phyloP scores from a whole-genome alignment of 176 grass and related monocot genomes.

The Musa schizocarpa region DNA sequence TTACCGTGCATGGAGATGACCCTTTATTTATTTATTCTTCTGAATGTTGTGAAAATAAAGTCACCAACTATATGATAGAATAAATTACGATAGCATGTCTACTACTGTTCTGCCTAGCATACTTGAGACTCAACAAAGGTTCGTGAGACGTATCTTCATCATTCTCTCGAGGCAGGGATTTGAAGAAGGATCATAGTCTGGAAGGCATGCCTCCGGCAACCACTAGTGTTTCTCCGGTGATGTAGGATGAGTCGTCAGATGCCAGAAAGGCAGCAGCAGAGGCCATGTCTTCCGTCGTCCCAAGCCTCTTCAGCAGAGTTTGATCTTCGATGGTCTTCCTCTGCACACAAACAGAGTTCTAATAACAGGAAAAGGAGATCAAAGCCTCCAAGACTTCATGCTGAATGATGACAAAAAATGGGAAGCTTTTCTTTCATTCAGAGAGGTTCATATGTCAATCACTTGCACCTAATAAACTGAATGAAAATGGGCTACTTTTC shows the following conservation, averaged over 20 bases:
- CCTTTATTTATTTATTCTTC: too few relatives aligned
- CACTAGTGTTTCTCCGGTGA: constrained; percentile 85
- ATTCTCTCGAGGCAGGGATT: background rate
- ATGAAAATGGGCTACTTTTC: background rate
- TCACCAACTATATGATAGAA: too few relatives aligned
- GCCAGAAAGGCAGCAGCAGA: constrained; percentile 61
- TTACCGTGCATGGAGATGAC: too few relatives aligned
- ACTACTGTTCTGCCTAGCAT: too few relatives aligned
- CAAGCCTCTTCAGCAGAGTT: constrained; percentile 64
- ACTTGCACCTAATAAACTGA: background rate
- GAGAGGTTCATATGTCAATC: background rate
- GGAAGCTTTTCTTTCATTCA: background rate
- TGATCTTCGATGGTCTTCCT: constrained; percentile 46
- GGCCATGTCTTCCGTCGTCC: constrained; percentile 75
- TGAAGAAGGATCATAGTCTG: constrained; percentile 33
- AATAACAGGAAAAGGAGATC: background rate
- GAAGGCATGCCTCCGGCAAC: constrained; percentile 73
- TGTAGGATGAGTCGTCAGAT: constrained; percentile 74
- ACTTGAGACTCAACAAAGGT: too few relatives aligned
- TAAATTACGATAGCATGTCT: too few relatives aligned
- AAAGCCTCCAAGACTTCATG: background rate
- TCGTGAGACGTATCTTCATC: too few relatives aligned
- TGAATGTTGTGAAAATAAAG: too few relatives aligned
- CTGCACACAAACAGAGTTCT: constrained; percentile 35
- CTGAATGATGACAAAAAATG: background rate